Conservation (phyloP, 2,329 filamentous ascomycete genomes). For the Epichloe scottii region DNA sequence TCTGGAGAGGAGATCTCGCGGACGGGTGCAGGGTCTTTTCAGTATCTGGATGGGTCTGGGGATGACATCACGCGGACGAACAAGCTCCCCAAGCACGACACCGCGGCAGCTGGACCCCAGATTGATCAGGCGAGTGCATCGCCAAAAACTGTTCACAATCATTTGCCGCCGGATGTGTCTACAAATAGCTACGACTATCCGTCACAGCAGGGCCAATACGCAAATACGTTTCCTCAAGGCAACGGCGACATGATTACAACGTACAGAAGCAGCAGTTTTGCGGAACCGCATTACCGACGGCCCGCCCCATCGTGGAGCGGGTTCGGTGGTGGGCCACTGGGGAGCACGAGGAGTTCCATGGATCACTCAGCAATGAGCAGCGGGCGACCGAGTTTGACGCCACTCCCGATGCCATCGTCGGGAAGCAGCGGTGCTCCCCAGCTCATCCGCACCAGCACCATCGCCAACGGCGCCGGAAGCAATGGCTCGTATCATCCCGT, state of each 20-base stretch:
- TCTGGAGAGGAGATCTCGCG: conserved; percentile 40
- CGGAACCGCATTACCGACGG: conserved; percentile 34
- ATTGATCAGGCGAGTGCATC: conserved; percentile 27
- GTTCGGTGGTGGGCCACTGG: conserved; percentile 27
- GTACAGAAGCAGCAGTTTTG: conserved; percentile 40
- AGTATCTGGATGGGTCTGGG: conserved; percentile 39
- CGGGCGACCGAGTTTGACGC: conserved; percentile 32
- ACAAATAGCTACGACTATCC: conserved; percentile 36
- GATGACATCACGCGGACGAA: conserved; percentile 27
- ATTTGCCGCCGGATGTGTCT: conserved; percentile 24
- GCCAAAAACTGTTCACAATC: conserved; percentile 29
- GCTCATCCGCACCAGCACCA: conserved; percentile 44
- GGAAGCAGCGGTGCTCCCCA: conserved; percentile 27
- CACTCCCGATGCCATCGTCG: conserved; percentile 34
- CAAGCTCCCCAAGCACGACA: conserved; percentile 25
- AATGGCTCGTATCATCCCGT: conserved; percentile 59
- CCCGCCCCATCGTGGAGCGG: conserved; percentile 26
- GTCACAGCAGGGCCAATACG: conserved; percentile 28
- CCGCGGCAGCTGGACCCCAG: conserved; percentile 22
- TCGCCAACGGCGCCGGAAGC: conserved; percentile 25
- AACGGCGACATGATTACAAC: conserved; percentile 42
- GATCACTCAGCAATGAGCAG: conserved; percentile 29
- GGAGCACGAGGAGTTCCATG: conserved; percentile 28
- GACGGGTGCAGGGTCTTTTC: conserved; percentile 32
- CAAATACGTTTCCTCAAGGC: conserved; percentile 26